A percentile compares a stretch with the other conserved stretches of the same genome.
Evolutionary conservation across 2,329 filamentous ascomycete species (phyloP).

Genomic region (Raffaelea ambrosiae): DNA sequence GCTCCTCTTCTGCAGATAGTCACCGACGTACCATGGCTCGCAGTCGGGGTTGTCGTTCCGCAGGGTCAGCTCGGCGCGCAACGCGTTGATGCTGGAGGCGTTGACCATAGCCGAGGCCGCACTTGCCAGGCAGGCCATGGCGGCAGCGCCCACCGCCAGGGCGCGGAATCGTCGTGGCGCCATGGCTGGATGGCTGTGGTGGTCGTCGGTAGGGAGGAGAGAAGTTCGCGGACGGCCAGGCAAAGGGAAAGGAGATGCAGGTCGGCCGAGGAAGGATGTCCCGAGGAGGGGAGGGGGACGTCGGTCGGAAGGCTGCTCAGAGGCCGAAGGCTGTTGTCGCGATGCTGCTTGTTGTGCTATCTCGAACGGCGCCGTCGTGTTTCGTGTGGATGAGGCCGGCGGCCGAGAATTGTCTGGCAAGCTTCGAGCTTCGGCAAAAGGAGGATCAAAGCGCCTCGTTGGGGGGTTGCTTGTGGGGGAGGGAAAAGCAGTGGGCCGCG

Average conservation of each 20-base stretch:
- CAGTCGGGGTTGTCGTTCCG: slow-evolving; percentile 69
- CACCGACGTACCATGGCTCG: slow-evolving; percentile 66
- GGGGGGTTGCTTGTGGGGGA: too few relatives aligned
- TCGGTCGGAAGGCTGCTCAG: neutral
- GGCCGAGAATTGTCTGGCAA: too few relatives aligned
- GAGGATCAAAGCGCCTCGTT: too few relatives aligned
- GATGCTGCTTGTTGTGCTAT: neutral
- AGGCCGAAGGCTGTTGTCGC: neutral
- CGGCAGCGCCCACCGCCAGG: slow-evolving; percentile 30
- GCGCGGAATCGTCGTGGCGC: slow-evolving; percentile 26
- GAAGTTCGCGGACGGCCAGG: too few relatives aligned
- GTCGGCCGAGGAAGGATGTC: too few relatives aligned
- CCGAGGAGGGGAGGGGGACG: too few relatives aligned
- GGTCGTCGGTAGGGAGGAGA: too few relatives aligned
- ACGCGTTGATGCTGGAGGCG: slow-evolving; percentile 52
- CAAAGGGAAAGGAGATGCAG: neutral
- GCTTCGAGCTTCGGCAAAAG: too few relatives aligned
- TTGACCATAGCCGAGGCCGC: slow-evolving; percentile 36
- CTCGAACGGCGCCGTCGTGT: too few relatives aligned
- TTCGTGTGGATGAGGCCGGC: too few relatives aligned
- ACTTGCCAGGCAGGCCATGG: slow-evolving; percentile 23
- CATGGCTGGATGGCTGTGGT: slow-evolving; percentile 21
- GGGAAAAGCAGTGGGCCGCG: too few relatives aligned
- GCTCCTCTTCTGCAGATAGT: too few relatives aligned
- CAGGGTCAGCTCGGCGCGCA: slow-evolving; percentile 58